Conservation (phyloP, 495 filamentous ascomycete species). For the Penicillium ochrochloron region DNA sequence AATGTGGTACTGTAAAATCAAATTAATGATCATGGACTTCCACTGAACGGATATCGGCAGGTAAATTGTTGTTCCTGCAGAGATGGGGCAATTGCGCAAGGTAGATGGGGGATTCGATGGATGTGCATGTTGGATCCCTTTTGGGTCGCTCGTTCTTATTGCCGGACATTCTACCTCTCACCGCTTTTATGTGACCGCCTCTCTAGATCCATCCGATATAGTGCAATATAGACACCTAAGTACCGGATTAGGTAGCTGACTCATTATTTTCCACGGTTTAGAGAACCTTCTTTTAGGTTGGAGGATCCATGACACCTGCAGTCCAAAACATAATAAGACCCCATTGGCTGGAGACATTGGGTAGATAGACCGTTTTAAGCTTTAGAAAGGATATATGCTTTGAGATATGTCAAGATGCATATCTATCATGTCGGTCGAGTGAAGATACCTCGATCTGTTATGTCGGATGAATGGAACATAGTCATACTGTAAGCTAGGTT, state of each 20-base stretch:
- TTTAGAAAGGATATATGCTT: not conserved
- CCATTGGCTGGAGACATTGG: not conserved
- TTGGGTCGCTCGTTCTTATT: constrained; percentile 30
- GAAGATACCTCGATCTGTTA: not conserved
- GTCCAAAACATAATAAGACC: not conserved
- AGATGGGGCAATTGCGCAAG: constrained; percentile 3
- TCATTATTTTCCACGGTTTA: constrained; percentile 14
- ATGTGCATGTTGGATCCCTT: constrained; percentile 36
- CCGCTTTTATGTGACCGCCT: constrained; percentile 22
- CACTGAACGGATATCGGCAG: not conserved
- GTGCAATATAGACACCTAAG: constrained; percentile 5
- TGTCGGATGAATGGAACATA: not conserved
- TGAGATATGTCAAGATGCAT: not conserved
- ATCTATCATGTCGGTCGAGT: not conserved
- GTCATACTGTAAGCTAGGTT: too few relatives aligned
- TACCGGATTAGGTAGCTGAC: constrained; percentile 4
- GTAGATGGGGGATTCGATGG: constrained; percentile 24
- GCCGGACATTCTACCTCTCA: constrained; percentile 22
- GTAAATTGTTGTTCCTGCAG: constrained; percentile 4
- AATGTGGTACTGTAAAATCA: not conserved
- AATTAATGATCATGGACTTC: not conserved
- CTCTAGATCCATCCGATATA: not conserved
- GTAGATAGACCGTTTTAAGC: not conserved
- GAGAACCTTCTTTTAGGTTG: not conserved
- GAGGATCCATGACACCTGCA: not conserved